Base-by-base conservation (phyloP, 2,329 filamentous ascomycete genomes). In the Monilinia aucupariae region DNA sequence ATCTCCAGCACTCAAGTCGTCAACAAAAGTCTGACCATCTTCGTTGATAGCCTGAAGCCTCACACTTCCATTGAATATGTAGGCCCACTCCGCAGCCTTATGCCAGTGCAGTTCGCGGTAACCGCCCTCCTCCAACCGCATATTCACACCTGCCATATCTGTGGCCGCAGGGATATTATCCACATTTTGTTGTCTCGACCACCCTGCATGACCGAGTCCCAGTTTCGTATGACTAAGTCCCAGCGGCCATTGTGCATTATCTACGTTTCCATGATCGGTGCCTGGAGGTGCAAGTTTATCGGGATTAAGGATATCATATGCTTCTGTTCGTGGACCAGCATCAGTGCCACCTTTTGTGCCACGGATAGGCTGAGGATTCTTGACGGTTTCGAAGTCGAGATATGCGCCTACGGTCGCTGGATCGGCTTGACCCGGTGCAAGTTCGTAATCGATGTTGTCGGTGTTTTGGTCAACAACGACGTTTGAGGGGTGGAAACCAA, bases 81-180 rank as follows among this genome's bases (percentile, higher is more conserved):
- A 91, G 0, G 86, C 87, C 88, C 89, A 91, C 71, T 92, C 89
- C 45, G 87, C 88, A 73, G 90, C 86, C 69, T 89, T 90, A 78
- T 92, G 89, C 89, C 89, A 92, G 72, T 92, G 89, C 10, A 92
- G 79, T 73, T 92, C 89, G 34, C 89, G 86, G 68, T 90, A 90
- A 39, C 87, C 88, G 43, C 88, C 87, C 66, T 84, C 77, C 47
- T 87, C 88, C 3, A 92, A 82, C 13, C 88, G 83, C 89, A 92
- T 92, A 73, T 92, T 90, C 61, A 91, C 89, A 48, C 86, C 85
- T 2, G 89, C 89, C 51, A 92, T 81, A 72, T 91, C 86, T n/a
- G 84, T 80, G 68, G 85, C 88, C 9, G 82, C 82, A 39, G 82
- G 80, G 3, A 90, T 78, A 74, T 89, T 85, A 39, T 84, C 81